A percentile compares a stretch with the other conserved stretches of the same genome.
Evolutionary conservation across 768 basidiomycete species (phyloP).

Genomic region (Leccinum boreale): DNA sequence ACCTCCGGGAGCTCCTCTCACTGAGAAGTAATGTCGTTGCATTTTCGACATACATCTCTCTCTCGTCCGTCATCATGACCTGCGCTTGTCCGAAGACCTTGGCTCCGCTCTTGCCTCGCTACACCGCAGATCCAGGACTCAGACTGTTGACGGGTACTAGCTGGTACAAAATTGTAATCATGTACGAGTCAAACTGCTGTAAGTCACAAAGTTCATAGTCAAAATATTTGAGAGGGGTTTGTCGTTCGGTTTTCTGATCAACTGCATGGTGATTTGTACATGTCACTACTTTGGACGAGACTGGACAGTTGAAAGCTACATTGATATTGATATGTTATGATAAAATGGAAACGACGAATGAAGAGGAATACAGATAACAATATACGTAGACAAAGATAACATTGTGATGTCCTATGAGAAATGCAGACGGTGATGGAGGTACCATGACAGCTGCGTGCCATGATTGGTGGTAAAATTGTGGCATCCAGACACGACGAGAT

Average conservation of each 20-base stretch:
- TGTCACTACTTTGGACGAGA: background rate
- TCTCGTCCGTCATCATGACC: no score
- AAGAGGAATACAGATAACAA: slow-evolving; percentile 8
- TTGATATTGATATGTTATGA: background rate
- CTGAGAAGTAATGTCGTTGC: no score
- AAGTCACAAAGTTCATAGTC: no score
- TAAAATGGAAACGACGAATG: background rate
- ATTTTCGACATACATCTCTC: no score
- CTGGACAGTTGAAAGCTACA: background rate
- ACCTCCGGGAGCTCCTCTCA: background rate
- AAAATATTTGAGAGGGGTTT: background rate
- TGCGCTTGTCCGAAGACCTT: no score
- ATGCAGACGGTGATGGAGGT: slow-evolving; percentile 24
- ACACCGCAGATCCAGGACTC: background rate
- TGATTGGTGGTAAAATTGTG: slow-evolving; percentile 18
- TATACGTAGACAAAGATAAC: background rate
- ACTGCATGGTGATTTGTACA: background rate
- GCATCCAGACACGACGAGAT: slow-evolving; percentile 27
- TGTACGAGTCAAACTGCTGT: no score
- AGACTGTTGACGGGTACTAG: no score
- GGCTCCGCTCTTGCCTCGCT: no score
- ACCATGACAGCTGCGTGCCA: slow-evolving; percentile 24
- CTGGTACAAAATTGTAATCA: no score
- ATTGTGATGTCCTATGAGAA: slow-evolving; percentile 14
- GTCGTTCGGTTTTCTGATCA: background rate